Base-by-base conservation (phyloP, 1,139 yeast species). In the Yamadazyma conglobata region DNA sequence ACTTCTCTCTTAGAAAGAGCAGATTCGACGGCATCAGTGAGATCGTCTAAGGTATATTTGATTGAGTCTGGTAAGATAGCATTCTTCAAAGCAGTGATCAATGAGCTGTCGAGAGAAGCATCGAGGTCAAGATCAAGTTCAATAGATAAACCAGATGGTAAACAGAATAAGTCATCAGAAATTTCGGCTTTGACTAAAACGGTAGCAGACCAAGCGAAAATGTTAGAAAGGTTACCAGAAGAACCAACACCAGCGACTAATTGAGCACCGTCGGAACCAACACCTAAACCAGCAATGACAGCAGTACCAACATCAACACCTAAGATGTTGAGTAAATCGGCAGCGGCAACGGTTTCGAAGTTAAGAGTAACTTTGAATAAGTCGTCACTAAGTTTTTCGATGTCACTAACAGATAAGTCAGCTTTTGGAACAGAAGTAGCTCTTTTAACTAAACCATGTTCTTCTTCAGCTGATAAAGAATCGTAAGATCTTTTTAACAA, bases 301-400 rank as follows among this genome's bases (percentile, higher is more conserved):
- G 43, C 48, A 24, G 43, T 36, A 37, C 52, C 47, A 34, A 56
- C 43, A 19, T 46, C 37, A 22, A 44, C 32, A 34, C 52, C 54
- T 43, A 54, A 50, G 26, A 50, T 38, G 16, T 44, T 44, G 24
- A 50, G 50, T 19, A 56, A 43, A 24, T 47, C 46, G 22, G 39
- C 39, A 27, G 55, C 43, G 35, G 49, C 54, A 28, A 44, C 32
- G 12, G 53, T 48, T 36, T 48, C 42, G 34, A 48, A 50, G 33
- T 52, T 47, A 36, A 55, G 34, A 15, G 58, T 52, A 22, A 56
- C 60, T 46, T 56, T 50, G 43, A 46, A 56, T 25, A 55, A 43
- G 34, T 47, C 52, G 29, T 42, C 57, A 28, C 44, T 44, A 12
- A 55, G 42, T 38, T 37, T 50, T 29, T 47, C 47, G 28, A 55